phyloP scores from a whole-genome alignment of 2,329 filamentous ascomycete genomes.

The Teratosphaeria zuluensis region DNA sequence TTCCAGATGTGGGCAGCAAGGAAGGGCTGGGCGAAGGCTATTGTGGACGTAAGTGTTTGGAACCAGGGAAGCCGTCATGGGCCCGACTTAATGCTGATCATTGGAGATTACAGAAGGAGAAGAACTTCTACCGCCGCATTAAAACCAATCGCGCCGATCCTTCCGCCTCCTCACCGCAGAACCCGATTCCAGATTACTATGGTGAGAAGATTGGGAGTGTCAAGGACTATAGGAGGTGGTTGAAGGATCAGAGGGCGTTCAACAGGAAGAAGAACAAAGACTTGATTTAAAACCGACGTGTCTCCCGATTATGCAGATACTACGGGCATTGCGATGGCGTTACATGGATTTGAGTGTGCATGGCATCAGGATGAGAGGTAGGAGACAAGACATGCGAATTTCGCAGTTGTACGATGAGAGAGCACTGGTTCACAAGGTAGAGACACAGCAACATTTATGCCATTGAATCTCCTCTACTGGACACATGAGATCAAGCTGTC shows the following conservation, averaged over 20 bases:
- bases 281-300: slow-evolving; percentile 41
- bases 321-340: slow-evolving; percentile 5
- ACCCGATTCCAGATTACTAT: slow-evolving; percentile 95
- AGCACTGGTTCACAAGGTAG: neutral
- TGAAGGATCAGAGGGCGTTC: slow-evolving; percentile 95
- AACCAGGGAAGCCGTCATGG: neutral
- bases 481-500: neutral
- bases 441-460: neutral
- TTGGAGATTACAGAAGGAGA: slow-evolving; percentile 60
- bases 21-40: slow-evolving; percentile 50
- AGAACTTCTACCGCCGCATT: slow-evolving; percentile 83
- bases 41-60: slow-evolving; percentile 49
- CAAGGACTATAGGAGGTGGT: slow-evolving; percentile 81
- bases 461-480: neutral
- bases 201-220: slow-evolving; percentile 97
- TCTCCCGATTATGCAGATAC: neutral
- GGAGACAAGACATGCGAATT: neutral
- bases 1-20: slow-evolving; percentile 69
- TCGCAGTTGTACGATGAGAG: neutral
- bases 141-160: slow-evolving; percentile 90
- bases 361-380: neutral
- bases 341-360: neutral
- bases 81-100: neutral
- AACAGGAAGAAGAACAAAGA: slow-evolving; percentile 71
- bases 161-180: slow-evolving; percentile 74